Conservation (phyloP, 164 flowering plant species). For the Paratinospora sagittata region DNA sequence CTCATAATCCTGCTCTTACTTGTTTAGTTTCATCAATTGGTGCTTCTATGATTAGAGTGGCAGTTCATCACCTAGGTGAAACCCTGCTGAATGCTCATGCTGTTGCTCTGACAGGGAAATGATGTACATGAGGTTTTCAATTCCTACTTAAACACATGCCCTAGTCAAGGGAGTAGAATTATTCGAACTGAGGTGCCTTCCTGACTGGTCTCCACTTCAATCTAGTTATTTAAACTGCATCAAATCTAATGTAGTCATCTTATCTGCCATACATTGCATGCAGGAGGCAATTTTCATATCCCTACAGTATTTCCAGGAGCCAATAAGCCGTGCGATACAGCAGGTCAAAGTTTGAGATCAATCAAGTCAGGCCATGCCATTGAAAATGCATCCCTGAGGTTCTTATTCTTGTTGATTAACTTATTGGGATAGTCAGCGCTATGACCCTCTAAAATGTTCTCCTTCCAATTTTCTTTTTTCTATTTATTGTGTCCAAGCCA, state of each 20-base stretch:
- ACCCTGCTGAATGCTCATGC: background rate
- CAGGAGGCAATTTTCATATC: slow-evolving; percentile 86
- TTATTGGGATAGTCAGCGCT: background rate
- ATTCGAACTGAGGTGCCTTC: slow-evolving; percentile 76
- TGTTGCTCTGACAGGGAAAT: slow-evolving; percentile 41
- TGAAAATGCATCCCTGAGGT: background rate
- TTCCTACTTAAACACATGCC: slow-evolving; percentile 69
- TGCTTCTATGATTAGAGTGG: too few relatives aligned
- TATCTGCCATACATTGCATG: background rate
- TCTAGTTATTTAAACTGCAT: background rate
- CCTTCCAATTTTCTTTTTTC: too few relatives aligned
- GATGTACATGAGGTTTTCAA: slow-evolving; percentile 43
- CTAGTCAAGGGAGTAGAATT: slow-evolving; percentile 86
- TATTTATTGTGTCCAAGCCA: too few relatives aligned
- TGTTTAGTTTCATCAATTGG: background rate
- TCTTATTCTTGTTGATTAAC: background rate
- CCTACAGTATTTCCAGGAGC: slow-evolving; percentile 86
- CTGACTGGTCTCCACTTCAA: background rate
- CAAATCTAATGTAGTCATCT: background rate
- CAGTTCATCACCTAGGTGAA: background rate
- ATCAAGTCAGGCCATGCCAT: background rate
- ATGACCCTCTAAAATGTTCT: too few relatives aligned
- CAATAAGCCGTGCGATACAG: slow-evolving; percentile 44
- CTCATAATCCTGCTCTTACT: background rate
- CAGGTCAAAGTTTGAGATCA: background rate